Evolutionary conservation across 306 rosid genomes (phyloP), one percentile per base, ranked within the genome.

Genomic region (Mimosa pudica): DNA sequence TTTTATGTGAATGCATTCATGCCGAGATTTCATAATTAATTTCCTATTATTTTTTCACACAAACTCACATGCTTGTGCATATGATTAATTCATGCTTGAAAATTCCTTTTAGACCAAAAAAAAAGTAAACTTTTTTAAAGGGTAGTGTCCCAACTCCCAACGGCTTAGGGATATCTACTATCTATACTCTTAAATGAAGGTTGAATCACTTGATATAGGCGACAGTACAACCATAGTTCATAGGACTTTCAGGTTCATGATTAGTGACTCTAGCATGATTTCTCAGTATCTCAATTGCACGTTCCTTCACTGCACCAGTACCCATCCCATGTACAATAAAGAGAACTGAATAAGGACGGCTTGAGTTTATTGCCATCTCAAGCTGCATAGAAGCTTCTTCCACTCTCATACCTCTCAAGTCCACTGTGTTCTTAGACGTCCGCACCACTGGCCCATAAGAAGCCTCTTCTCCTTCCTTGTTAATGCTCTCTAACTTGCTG

Each of bases 281-380:
- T 64, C 75, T 73, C 44, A 94, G 84, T 63, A 88, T 86, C 71
- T 91, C 89, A 45, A 91, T 85, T 6, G 88, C 91, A 30, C 88
- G 82, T 51, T 86, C 90, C 87, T 92, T 92, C 71, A 94, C 58
- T 71, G 93, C 97, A 33, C 98, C 97, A 7, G 93, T 90, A 77
- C 97, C 98, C 92, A 87, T 90, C 61, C 98, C 98, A 75, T 90
- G 98, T 45, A 94, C 51, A 18, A 94, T 86, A 83, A 94, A 94
- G 75, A 94, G 85, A 89, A 94, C 90, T 1, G 98, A 92, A 71
- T 86, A 88, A n/a, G 92, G 84, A 14, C 86, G 85, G 77, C 92
- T 85, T 33, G 79, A 60, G 44, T 86, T 78, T 7, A 92, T 89
- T 71, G 91, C 92, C 93, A 88, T 87, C 79, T 90, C 97, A 49